These are phyloP conservation scores for Olyra latifolia DNA, from an alignment of 176 grass and related monocot genomes.

Conservation along the genomic window DNA sequence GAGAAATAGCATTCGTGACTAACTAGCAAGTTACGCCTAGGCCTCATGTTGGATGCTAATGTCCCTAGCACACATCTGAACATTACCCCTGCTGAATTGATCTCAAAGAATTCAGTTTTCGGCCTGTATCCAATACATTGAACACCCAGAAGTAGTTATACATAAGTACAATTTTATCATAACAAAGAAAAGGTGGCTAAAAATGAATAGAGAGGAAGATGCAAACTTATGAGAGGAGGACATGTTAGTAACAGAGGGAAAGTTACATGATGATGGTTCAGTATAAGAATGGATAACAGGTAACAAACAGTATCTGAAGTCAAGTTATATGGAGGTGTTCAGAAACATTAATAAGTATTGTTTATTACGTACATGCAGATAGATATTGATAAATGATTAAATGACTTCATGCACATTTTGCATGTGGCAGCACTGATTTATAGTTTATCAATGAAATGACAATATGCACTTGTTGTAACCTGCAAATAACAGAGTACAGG, in stretches of 20 bases:
- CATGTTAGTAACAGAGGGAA: background rate
- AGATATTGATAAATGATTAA: background rate
- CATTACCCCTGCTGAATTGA: background rate
- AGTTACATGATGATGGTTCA: background rate
- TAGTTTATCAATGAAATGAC: background rate
- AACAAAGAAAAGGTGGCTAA: background rate
- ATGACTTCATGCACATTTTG: background rate
- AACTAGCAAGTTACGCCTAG: background rate
- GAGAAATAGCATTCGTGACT: background rate
- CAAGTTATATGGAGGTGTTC: background rate
- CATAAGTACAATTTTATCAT: background rate
- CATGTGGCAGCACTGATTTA: background rate
- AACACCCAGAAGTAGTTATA: background rate
- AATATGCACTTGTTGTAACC: background rate
- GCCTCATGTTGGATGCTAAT: background rate
- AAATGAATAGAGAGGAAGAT: background rate
- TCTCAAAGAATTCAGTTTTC: background rate
- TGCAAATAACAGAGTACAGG: background rate
- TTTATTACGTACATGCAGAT: background rate
- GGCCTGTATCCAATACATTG: background rate
- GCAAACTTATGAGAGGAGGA: background rate
- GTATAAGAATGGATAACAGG: background rate
- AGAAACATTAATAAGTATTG: background rate
- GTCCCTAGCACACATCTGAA: background rate
- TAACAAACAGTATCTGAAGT: background rate